Conservation (phyloP, 108 stramenopile genomes). For the Asterionellopsis glacialis region DNA sequence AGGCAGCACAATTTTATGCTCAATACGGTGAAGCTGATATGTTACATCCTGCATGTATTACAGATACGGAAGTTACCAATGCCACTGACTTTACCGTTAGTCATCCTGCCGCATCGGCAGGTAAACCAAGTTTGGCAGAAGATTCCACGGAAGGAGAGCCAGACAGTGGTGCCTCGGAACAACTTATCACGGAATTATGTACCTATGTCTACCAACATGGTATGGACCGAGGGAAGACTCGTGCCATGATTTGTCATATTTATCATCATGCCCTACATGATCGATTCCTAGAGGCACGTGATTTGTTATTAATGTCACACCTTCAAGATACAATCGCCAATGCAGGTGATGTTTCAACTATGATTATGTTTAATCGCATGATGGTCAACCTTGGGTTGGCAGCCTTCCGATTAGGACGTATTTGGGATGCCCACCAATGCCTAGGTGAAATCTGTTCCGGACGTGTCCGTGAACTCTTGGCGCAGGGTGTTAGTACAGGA, state of each 20-base stretch:
- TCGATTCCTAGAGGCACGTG: slow-evolving; percentile 93
- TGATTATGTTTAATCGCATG: slow-evolving; percentile 97
- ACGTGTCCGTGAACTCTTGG: slow-evolving; percentile 91
- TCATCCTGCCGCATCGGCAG: slow-evolving; percentile 71
- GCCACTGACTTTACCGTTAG: slow-evolving; percentile 24
- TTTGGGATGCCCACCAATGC: slow-evolving; percentile 93
- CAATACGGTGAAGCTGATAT: slow-evolving; percentile 56
- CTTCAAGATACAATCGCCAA: slow-evolving; percentile 82
- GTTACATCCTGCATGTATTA: slow-evolving; percentile 82
- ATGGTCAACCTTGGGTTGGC: slow-evolving; percentile 96
- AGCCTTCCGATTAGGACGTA: slow-evolving; percentile 94
- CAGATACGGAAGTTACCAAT: slow-evolving; percentile 18
- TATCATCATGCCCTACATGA: slow-evolving; percentile 96
- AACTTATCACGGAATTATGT: slow-evolving; percentile 68
- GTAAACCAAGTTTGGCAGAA: slow-evolving; percentile 50
- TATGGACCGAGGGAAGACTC: slow-evolving; percentile 76
- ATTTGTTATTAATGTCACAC: slow-evolving; percentile 96
- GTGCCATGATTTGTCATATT: slow-evolving; percentile 96
- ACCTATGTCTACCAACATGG: slow-evolving; percentile 90
- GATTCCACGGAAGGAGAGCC: slow-evolving; percentile 10
- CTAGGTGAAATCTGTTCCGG: slow-evolving; percentile 89
- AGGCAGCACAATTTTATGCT: slow-evolving; percentile 63
- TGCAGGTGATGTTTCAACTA: slow-evolving; percentile 84
- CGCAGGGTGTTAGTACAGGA: slow-evolving; percentile 85
- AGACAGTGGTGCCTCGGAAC: slow-evolving; percentile 21